Base-by-base conservation (phyloP, 257 asterid species). In the Capsicum pubescens region DNA sequence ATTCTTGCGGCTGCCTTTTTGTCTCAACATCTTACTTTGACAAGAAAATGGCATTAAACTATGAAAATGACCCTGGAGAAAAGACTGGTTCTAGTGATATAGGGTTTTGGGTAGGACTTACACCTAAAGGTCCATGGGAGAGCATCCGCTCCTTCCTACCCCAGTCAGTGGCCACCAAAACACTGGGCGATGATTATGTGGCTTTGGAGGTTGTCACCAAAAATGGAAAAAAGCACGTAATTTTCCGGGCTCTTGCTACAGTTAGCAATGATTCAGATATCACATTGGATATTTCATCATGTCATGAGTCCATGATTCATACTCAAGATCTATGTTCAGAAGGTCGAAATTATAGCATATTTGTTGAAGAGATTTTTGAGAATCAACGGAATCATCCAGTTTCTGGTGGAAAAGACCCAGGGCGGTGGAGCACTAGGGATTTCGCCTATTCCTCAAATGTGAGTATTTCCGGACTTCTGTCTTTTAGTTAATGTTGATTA, bases 71-170 rank as follows among this genome's bases (percentile, higher is more conserved):
- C 26, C 77, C 42, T 77, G 90, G 87, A 84, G 91, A 90, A 83
- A 91, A 85, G 58, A 84, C 87, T 85, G 91, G 84, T 86, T 95
- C 90, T 88, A 91, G 86, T 79, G 99, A 95, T 82, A 87, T 91
- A 69, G 98, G 98, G 69, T 97, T 97, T 89, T 93, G 95, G 97
- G 91, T 95, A 88, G 93, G 97, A 86, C 96, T 95, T 84, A 87
- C 91, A 80, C 93, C 93, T 42, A 91, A 91, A 85, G 98, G 98
- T 85, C 93, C 95, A 82, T 97, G 98, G 98, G 93, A 97, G 89
- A 95, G 98, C 89, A 91, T 93, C 79, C 98, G 98, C 58, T 97
- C 98, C 80, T 90, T 92, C 86, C 95, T 95, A 90, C 98, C 99
- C 74, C 85, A 89, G 58, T 92, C 99, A 81, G 95, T 94, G 83